These are phyloP conservation scores for Penicillium sp. DNA, from an alignment of 2,329 filamentous ascomycete species.

Conservation along the genomic window DNA sequence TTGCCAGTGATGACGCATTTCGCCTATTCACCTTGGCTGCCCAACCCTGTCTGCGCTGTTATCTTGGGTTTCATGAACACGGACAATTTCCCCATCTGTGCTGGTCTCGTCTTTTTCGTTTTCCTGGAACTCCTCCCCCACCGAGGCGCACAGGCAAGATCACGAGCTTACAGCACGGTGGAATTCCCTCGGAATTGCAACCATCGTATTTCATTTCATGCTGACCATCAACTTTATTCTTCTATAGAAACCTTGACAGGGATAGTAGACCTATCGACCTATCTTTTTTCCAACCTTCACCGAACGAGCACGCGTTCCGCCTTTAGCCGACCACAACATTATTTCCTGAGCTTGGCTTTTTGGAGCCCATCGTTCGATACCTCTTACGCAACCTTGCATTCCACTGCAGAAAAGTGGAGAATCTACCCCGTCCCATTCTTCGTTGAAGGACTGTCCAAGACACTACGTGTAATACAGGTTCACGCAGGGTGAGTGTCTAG, in stretches of 20 bases:
- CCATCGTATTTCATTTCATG: neutral
- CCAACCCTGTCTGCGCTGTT: neutral
- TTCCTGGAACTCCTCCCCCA: neutral
- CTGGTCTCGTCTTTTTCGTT: neutral
- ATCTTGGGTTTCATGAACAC: neutral
- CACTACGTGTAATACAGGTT: constrained; percentile 7
- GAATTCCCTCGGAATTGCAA: neutral
- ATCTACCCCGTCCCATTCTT: constrained; percentile 7
- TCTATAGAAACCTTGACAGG: constrained; percentile 6
- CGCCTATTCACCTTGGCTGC: constrained; percentile 1
- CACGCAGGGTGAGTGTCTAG: constrained; percentile 11
- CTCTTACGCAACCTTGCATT: constrained; percentile 18
- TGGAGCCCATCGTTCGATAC: neutral
- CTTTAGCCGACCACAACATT: constrained; percentile 15
- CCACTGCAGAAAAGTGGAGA: constrained; percentile 18
- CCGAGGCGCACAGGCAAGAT: neutral
- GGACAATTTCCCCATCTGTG: neutral
- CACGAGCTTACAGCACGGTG: neutral
- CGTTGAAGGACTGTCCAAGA: constrained; percentile 5
- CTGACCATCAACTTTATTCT: constrained; percentile 12
- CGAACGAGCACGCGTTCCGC: constrained; percentile 14
- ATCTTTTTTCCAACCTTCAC: neutral
- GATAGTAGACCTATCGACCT: constrained; percentile 4
- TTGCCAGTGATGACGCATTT: constrained; percentile 5
- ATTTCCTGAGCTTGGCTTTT: constrained; percentile 2